Evolutionary conservation across 1,139 yeast genomes (phyloP).

Genomic region (Blastobotrys indianensis): DNA sequence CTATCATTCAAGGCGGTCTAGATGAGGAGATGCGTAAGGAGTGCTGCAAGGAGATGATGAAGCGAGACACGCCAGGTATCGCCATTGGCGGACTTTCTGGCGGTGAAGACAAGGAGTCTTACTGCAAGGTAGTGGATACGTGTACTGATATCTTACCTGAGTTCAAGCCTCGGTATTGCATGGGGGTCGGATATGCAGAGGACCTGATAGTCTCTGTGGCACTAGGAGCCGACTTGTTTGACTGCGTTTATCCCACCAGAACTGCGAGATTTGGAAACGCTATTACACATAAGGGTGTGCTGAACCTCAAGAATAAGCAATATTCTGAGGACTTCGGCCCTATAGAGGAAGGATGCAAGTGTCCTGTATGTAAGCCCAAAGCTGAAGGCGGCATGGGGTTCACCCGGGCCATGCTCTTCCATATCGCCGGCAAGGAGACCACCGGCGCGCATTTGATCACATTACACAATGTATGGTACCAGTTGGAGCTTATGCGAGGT

Average conservation of each 20-base stretch:
- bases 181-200: constrained; percentile 46
- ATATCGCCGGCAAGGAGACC: constrained; percentile 38
- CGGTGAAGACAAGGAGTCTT: constrained; percentile 40
- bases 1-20: constrained; percentile 43
- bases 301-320: constrained; percentile 33
- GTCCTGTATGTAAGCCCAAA: constrained; percentile 37
- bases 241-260: constrained; percentile 43
- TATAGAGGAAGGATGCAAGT: constrained; percentile 38
- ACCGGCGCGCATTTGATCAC: constrained; percentile 42
- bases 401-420: constrained; percentile 36
- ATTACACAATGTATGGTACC: constrained; percentile 40
- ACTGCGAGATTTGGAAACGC: constrained; percentile 45
- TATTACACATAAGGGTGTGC: constrained; percentile 36
- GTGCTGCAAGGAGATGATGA: constrained; percentile 40
- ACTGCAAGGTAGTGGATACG: constrained; percentile 36
- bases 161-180: constrained; percentile 41
- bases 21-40: constrained; percentile 35
- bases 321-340: constrained; percentile 36
- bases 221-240: constrained; percentile 42
- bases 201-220: constrained; percentile 43
- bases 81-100: constrained; percentile 45
- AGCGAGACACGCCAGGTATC: constrained; percentile 42
- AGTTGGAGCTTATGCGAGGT: constrained; percentile 38
- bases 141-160: constrained; percentile 40
- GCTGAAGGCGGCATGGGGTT: constrained; percentile 35